These are phyloP conservation scores for Dichotomopilus funicola DNA, from an alignment of 2,329 filamentous ascomycete species.

Conservation along the genomic window DNA sequence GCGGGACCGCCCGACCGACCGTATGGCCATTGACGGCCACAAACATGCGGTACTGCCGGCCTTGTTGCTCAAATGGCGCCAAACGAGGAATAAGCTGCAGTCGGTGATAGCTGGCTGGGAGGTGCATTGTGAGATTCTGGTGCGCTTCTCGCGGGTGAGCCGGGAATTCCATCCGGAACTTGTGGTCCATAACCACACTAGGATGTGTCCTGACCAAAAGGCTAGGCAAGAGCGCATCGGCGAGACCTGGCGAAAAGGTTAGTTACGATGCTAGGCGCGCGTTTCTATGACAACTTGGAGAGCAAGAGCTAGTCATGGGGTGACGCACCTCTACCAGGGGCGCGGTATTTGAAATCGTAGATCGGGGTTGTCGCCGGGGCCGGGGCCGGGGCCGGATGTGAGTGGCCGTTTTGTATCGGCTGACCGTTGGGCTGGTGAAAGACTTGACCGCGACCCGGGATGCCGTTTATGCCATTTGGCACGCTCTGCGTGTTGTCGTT, in stretches of 20 bases:
- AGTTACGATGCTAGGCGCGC: constrained; percentile 19
- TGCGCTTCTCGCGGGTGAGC: constrained; percentile 61
- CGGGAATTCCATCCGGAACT: constrained; percentile 56
- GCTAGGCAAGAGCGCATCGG: constrained; percentile 60
- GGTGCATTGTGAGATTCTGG: constrained; percentile 65
- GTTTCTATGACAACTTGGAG: not conserved
- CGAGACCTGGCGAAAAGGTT: constrained; percentile 33
- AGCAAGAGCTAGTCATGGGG: not conserved
- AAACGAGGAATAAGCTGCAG: constrained; percentile 66
- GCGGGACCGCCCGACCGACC: constrained; percentile 40
- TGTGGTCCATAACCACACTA: constrained; percentile 53
- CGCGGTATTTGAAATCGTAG: constrained; percentile 32
- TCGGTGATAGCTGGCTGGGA: constrained; percentile 61
- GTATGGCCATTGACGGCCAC: constrained; percentile 63
- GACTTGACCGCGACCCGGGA: constrained; percentile 19
- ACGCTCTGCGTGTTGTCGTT: constrained; percentile 12
- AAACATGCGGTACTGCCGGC: constrained; percentile 70
- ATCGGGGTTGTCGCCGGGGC: constrained; percentile 28
- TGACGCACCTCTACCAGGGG: constrained; percentile 37
- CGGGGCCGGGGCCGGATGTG: constrained; percentile 26
- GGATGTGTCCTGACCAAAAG: constrained; percentile 64
- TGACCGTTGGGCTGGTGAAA: constrained; percentile 22
- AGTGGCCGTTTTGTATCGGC: constrained; percentile 32
- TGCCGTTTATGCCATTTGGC: constrained; percentile 26
- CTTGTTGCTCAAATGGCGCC: constrained; percentile 51